Percentiles rank a stretch among this genome's conserved stretches.
Evolutionary conservation across 73 alveolate species (phyloP).

Genomic region (Paramecium biaurelia): DNA sequence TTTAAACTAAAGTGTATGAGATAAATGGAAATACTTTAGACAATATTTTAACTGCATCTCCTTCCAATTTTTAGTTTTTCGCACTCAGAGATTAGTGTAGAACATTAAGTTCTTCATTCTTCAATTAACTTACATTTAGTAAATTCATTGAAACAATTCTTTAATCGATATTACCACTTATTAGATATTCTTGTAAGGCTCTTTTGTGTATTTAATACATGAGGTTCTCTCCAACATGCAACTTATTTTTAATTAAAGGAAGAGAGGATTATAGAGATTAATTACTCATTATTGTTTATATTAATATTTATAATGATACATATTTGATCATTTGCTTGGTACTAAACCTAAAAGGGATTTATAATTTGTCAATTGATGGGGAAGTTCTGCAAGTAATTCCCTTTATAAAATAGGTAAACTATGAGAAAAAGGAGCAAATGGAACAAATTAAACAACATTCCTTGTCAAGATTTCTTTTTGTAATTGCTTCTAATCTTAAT

Average conservation of each 20-base stretch:
- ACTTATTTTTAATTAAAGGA: background rate
- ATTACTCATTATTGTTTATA: background rate
- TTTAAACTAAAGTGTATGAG: background rate
- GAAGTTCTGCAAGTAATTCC: conserved; percentile 96
- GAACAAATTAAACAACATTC: conserved; percentile 87
- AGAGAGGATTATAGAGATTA: background rate
- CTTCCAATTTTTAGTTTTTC: background rate
- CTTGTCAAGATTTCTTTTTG: conserved; percentile 70
- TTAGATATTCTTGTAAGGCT: background rate
- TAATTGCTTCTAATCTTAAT: conserved; percentile 85
- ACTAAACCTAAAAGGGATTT: conserved; percentile 44
- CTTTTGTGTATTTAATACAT: conserved; percentile 7
- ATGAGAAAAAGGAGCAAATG: conserved; percentile 73
- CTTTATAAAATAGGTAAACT: conserved; percentile 78
- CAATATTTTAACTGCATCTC: background rate
- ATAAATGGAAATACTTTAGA: background rate
- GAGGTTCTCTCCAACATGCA: background rate
- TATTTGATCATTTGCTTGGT: background rate
- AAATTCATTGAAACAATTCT: conserved; percentile 28
- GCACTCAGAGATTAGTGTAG: background rate
- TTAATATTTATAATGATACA: background rate
- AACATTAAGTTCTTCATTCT: background rate
- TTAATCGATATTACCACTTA: background rate
- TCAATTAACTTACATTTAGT: background rate
- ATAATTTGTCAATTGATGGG: conserved; percentile 84